Evolutionary conservation across 345 rosid species (phyloP).

Genomic region (Gossypium anomalum): DNA sequence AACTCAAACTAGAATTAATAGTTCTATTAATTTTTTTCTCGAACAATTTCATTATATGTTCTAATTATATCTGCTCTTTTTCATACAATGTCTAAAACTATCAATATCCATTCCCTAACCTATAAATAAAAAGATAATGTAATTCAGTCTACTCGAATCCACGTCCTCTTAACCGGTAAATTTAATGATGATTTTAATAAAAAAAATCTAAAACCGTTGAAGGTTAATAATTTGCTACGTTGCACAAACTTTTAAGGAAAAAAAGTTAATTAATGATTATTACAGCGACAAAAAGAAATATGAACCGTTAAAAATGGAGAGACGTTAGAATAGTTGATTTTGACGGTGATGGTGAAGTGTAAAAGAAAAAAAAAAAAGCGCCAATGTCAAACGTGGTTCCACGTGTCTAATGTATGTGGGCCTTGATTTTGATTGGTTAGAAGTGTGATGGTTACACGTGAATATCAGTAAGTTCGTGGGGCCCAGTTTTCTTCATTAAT

Average conservation of each 20-base stretch:
- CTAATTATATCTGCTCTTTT: too few species aligned
- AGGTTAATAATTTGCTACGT: background rate
- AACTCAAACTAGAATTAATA: too few species aligned
- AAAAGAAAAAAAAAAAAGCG: background rate
- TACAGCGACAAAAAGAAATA: background rate
- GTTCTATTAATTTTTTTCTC: too few species aligned
- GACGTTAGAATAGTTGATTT: background rate
- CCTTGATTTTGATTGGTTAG: background rate
- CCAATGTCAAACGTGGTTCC: background rate
- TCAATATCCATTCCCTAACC: rapidly evolving
- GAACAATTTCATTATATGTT: too few species aligned
- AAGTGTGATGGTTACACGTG: background rate
- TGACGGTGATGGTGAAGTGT: background rate
- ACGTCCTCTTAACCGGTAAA: rapidly evolving
- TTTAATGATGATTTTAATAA: background rate
- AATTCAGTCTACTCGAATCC: rapidly evolving
- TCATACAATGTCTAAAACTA: too few species aligned
- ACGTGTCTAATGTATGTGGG: background rate
- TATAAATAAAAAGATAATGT: rapidly evolving
- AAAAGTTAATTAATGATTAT: conserved; percentile 3
- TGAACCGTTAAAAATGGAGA: background rate
- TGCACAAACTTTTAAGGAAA: background rate
- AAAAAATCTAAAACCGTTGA: background rate
- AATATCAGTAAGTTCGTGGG: background rate
- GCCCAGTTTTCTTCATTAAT: background rate